Percentiles rank a stretch among this genome's conserved stretches.
Evolutionary conservation across 495 filamentous ascomycete species (phyloP).

Genomic region (Aspergillus olivimuriae): DNA sequence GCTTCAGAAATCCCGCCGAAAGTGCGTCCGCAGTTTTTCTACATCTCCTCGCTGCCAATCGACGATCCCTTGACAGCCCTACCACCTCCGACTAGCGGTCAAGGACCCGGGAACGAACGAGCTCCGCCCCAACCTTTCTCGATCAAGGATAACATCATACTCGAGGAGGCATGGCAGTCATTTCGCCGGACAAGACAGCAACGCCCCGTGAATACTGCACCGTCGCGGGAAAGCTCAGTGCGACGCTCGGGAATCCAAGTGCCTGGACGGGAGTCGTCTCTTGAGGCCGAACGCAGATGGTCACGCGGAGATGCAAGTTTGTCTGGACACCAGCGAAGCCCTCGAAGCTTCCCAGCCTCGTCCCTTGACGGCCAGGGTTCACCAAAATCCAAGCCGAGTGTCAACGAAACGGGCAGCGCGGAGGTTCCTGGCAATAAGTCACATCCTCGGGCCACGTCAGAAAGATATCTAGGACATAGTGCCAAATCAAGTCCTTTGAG

Average conservation of each 20-base stretch:
- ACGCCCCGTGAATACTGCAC: constrained; percentile 21
- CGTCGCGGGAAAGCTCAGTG: constrained; percentile 21
- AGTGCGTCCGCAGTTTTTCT: constrained; percentile 71
- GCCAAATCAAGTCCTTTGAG: not conserved
- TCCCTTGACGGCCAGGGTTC: constrained; percentile 11
- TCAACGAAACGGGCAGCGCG: constrained; percentile 8
- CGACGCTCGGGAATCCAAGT: constrained; percentile 40
- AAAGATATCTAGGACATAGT: constrained; percentile 9
- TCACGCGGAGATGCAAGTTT: constrained; percentile 19
- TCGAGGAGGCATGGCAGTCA: constrained; percentile 67
- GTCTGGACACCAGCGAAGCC: constrained; percentile 21
- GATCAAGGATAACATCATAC: constrained; percentile 60
- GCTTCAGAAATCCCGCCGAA: constrained; percentile 32
- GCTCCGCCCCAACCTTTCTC: constrained; percentile 71
- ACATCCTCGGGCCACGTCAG: constrained; percentile 5
- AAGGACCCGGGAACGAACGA: constrained; percentile 42
- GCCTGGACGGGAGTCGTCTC: constrained; percentile 29
- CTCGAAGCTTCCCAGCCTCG: constrained; percentile 10
- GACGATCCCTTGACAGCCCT: constrained; percentile 74
- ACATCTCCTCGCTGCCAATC: constrained; percentile 67
- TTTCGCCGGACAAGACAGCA: constrained; percentile 39
- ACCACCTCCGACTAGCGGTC: constrained; percentile 48
- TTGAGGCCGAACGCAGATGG: constrained; percentile 25
- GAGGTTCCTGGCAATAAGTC: constrained; percentile 9
- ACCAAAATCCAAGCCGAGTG: constrained; percentile 9